phyloP scores from a whole-genome alignment of 176 grass and related monocot species.

The Bonia amplexicaulis region DNA sequence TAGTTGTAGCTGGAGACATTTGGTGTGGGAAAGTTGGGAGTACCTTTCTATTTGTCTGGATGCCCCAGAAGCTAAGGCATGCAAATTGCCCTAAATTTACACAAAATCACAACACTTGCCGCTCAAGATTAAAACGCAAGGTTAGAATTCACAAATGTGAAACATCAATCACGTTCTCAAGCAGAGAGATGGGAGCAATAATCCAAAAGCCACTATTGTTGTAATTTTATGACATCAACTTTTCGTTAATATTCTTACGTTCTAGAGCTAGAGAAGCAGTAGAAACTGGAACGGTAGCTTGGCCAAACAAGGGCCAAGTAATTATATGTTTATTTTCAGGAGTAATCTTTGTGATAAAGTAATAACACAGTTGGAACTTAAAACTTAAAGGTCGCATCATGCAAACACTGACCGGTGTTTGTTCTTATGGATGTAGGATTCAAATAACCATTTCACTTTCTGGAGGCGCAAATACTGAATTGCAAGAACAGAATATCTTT shows the following conservation, averaged over 20 bases:
- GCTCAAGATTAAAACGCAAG: neutral
- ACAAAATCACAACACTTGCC: neutral
- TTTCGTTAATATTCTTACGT: neutral
- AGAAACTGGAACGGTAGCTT: neutral
- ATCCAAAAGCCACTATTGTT: neutral
- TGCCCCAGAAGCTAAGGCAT: neutral
- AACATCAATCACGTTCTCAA: neutral
- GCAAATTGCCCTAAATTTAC: neutral
- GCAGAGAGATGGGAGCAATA: neutral
- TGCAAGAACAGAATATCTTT: conserved; percentile 52
- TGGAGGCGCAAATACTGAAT: conserved; percentile 52
- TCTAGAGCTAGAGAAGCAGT: conserved; percentile 20
- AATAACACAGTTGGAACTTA: neutral
- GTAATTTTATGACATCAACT: neutral
- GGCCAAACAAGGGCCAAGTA: neutral
- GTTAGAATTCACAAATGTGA: neutral
- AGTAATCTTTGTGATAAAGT: conserved; percentile 19
- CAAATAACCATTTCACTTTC: conserved; percentile 79
- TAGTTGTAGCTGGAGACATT: neutral
- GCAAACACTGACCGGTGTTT: neutral
- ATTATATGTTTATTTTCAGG: neutral
- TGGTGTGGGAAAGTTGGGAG: too few species aligned
- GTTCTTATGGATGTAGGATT: conserved; percentile 60
- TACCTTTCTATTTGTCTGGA: too few species aligned
- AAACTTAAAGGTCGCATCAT: conserved; percentile 21